Evolutionary conservation across 1,284 basidiomycete genomes (phyloP).

Genomic region (Wallemia hederae): DNA sequence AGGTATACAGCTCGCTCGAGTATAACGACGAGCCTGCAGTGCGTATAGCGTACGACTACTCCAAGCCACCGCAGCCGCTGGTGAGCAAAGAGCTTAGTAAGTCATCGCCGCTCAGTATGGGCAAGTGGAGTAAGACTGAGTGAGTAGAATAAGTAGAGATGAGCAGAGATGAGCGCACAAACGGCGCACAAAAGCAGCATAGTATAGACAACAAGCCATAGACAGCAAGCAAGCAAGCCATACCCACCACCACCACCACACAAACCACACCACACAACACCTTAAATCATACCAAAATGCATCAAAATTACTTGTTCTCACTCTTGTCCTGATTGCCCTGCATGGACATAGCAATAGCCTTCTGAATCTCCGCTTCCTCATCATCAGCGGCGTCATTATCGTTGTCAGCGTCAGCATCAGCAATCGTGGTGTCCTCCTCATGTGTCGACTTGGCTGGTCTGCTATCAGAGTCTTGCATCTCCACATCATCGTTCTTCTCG

Average conservation of each 20-base stretch:
- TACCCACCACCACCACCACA: not conserved
- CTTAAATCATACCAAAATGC: not conserved
- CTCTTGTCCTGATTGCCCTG: constrained; percentile 15
- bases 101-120: no score
- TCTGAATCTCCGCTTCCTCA: constrained; percentile 31
- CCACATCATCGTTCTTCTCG: constrained; percentile 13
- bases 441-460: constrained; percentile 14
- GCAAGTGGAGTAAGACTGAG: no score
- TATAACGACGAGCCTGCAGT: not conserved
- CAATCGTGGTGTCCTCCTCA: constrained; percentile 4
- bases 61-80: not conserved
- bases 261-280: not conserved
- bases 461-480: constrained; percentile 12
- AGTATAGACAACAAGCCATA: no score
- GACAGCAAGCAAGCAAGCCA: not conserved
- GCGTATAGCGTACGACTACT: not conserved
- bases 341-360: constrained; percentile 32
- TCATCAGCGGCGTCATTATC: constrained; percentile 13
- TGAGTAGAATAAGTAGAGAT: no score
- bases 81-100: no score
- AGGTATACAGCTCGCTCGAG: not conserved
- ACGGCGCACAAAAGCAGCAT: no score
- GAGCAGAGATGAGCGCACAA: not conserved
- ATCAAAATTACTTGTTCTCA: constrained; percentile 4
- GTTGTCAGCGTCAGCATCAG: constrained; percentile 12